Evolutionary conservation across 495 filamentous ascomycete genomes (phyloP).

Genomic region (Penicillium arizonense): DNA sequence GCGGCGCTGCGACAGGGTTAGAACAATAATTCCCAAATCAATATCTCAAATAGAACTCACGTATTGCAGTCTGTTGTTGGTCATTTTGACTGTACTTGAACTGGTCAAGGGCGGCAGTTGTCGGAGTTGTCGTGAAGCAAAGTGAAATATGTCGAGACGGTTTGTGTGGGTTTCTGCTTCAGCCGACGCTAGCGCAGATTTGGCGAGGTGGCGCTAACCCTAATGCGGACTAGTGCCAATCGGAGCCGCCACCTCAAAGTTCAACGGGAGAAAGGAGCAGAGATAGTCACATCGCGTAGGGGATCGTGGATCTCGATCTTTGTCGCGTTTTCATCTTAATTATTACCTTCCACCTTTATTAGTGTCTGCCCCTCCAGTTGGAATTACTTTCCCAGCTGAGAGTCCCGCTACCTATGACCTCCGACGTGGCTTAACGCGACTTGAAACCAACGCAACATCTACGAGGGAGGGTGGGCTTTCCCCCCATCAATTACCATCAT

Average conservation of each 20-base stretch:
- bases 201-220: conserved; percentile 45
- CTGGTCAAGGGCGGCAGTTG: conserved; percentile 55
- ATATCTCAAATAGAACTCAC: conserved; percentile 46
- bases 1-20: conserved; percentile 58
- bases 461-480: conserved; percentile 27
- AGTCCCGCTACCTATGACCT: conserved; percentile 22
- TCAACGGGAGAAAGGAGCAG: conserved; percentile 31
- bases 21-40: conserved; percentile 21
- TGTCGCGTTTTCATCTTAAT: conserved; percentile 26
- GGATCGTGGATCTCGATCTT: conserved; percentile 44
- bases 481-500: conserved; percentile 50
- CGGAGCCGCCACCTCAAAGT: conserved; percentile 43
- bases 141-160: conserved; percentile 44
- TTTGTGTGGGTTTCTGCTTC: conserved; percentile 52
- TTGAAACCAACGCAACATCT: conserved; percentile 27
- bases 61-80: conserved; percentile 71
- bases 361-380: neutral
- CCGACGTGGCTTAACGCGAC: conserved; percentile 45
- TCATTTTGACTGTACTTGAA: conserved; percentile 59
- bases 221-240: conserved; percentile 25
- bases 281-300: conserved; percentile 36
- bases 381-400: conserved; percentile 3
- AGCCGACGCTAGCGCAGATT: conserved; percentile 46
- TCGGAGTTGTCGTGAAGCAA: conserved; percentile 46
- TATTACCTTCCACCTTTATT: conserved; percentile 5